Evolutionary conservation across 2,329 filamentous ascomycete genomes (phyloP).

Genomic region (Cladosporium velox): DNA sequence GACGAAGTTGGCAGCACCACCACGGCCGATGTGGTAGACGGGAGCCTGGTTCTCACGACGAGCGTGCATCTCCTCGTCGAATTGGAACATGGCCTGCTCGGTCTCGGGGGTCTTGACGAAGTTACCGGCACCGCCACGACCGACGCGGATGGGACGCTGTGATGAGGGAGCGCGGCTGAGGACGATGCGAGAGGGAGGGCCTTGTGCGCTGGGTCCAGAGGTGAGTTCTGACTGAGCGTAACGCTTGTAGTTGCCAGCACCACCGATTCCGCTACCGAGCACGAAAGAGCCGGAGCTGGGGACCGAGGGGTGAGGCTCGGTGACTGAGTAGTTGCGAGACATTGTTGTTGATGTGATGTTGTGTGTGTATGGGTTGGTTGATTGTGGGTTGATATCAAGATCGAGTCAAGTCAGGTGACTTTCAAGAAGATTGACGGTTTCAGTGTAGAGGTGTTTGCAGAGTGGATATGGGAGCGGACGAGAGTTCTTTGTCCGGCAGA

Average conservation of each 20-base stretch:
- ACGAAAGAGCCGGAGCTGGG: slow-evolving; percentile 49
- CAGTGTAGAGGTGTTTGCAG: neutral
- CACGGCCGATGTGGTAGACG: slow-evolving; percentile 65
- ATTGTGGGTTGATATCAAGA: slow-evolving; percentile 32
- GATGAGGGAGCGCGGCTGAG: slow-evolving; percentile 47
- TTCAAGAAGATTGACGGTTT: slow-evolving; percentile 8
- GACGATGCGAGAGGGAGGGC: slow-evolving; percentile 52
- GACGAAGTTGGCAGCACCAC: slow-evolving; percentile 59
- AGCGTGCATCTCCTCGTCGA: slow-evolving; percentile 66
- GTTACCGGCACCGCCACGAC: slow-evolving; percentile 62
- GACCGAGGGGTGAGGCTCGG: slow-evolving; percentile 63
- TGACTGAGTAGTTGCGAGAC: slow-evolving; percentile 53
- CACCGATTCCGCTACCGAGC: slow-evolving; percentile 58
- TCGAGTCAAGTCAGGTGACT: neutral
- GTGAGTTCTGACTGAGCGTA: slow-evolving; percentile 58
- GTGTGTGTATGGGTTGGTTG: slow-evolving; percentile 18
- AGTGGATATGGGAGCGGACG: slow-evolving; percentile 26
- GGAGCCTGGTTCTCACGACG: slow-evolving; percentile 54
- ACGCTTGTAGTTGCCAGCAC: slow-evolving; percentile 60
- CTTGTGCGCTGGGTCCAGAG: slow-evolving; percentile 45
- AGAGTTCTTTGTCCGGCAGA: slow-evolving; percentile 8
- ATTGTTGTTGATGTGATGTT: slow-evolving; percentile 25
- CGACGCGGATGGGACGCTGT: slow-evolving; percentile 54
- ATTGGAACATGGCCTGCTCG: slow-evolving; percentile 64
- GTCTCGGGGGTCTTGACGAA: slow-evolving; percentile 51